A percentile compares a stretch with the other conserved stretches of the same genome.
Evolutionary conservation across 352 stramenopile species (phyloP).

Genomic region (Pythium brachiatum): DNA sequence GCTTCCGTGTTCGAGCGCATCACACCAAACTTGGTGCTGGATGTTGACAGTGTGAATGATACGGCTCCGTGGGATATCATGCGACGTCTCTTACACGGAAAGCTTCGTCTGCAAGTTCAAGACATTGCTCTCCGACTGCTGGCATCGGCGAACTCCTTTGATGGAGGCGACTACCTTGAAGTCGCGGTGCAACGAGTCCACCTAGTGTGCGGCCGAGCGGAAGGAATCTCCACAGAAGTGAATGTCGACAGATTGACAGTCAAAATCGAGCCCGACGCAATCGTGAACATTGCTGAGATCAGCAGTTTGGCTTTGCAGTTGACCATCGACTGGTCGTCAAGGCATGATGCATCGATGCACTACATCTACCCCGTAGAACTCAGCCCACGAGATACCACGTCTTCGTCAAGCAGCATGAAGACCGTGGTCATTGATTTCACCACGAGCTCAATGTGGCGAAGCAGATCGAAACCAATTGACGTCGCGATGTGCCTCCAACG

Average conservation of each 20-base stretch:
- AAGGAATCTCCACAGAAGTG: constrained; percentile 32
- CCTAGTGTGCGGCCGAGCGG: constrained; percentile 27
- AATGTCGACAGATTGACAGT: constrained; percentile 42
- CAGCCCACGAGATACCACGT: not conserved
- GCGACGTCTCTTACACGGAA: constrained; percentile 60
- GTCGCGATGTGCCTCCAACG: constrained; percentile 9
- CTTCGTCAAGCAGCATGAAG: constrained; percentile 2
- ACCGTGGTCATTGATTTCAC: constrained; percentile 15
- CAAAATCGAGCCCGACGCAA: constrained; percentile 67
- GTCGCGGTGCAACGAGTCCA: constrained; percentile 35
- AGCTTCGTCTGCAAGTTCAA: constrained; percentile 31
- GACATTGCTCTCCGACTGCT: constrained; percentile 49
- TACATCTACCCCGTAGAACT: constrained; percentile 55
- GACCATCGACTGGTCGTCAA: constrained; percentile 44
- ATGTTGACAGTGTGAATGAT: constrained; percentile 41
- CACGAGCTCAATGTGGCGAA: constrained; percentile 5
- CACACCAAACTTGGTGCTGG: constrained; percentile 39
- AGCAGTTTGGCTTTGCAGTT: constrained; percentile 45
- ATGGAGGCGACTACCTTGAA: constrained; percentile 52
- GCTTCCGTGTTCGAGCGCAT: constrained; percentile 27
- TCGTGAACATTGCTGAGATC: constrained; percentile 63
- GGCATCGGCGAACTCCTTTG: constrained; percentile 43
- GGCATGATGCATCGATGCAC: constrained; percentile 31
- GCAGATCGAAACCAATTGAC: not conserved
- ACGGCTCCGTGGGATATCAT: constrained; percentile 52